Base-by-base conservation (phyloP, 768 basidiomycete species). In the Cubamyces sp. region DNA sequence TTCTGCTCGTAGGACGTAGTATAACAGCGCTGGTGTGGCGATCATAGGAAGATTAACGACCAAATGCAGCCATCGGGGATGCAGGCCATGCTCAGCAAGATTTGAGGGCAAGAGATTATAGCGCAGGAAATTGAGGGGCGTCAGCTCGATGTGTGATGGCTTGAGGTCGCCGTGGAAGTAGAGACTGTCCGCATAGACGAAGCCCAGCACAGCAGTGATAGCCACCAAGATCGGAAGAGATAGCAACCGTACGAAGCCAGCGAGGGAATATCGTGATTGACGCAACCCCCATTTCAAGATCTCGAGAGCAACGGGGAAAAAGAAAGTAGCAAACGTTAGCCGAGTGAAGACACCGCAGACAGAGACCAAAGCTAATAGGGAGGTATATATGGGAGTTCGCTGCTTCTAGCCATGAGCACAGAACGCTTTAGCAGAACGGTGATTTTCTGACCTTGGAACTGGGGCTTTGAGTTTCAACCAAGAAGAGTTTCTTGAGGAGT, bases 41-140 rank as follows among this genome's bases (percentile, higher is more conserved):
- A 79, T 60, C 71, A 79, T 73, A 18, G 78, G 77, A 11, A 79
- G 59, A 62, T 79, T 79, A 30, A 79, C 74, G 21, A 71, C 69
- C 34, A 74, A 50, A 59, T 78, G 78, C 5, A 79, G 69, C 78
- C 77, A 78, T 21, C 70, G 70, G 1, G 78, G 78, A 64, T 79
- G 78, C 16, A 78, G 56, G 9, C 78, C 78, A 50, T 79, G 78
- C 26, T 70, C 72, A 0, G 74, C 74, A 37, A 78, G 73, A 66
- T 79, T 78, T 16, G 70, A 64, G 11, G 72, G 56, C 3, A 72
- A 70, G n/a, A 77, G 54, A 61, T 78, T 79, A 60, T 78, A 79
- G 40, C 64, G 69, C 65, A 78, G 42, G 52, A 77, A 75, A 53
- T 79, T 79, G 54, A 74, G 71, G 18, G 78, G 77, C 5, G 78